Evolutionary conservation across 1,284 basidiomycete species (phyloP).

Genomic region (Pholiota adiposa): DNA sequence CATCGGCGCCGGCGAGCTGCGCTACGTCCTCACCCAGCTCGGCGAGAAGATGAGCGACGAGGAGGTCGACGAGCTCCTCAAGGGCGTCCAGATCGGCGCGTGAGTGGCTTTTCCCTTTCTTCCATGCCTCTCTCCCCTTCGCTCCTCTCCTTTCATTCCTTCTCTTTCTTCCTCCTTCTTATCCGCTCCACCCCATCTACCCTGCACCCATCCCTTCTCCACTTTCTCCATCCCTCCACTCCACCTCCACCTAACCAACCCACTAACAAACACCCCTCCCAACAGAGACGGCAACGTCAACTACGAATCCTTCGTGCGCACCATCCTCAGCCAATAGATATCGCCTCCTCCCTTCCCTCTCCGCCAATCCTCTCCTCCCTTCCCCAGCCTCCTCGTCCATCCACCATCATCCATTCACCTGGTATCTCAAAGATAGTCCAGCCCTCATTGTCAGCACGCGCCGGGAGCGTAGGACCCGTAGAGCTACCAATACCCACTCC

Average conservation of each 20-base stretch:
- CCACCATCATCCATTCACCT: too few relatives aligned
- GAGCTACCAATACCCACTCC: too few relatives aligned
- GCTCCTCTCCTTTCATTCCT: conserved; percentile 1
- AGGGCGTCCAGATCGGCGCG: conserved; percentile 90
- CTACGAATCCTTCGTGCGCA: conserved; percentile 95
- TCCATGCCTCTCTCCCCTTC: neutral
- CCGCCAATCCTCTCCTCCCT: too few relatives aligned
- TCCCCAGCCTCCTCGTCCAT: too few relatives aligned
- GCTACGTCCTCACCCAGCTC: conserved; percentile 94
- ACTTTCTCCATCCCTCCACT: too few relatives aligned
- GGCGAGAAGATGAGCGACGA: conserved; percentile 98
- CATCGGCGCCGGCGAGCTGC: conserved; percentile 91
- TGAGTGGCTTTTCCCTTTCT: conserved; percentile 44
- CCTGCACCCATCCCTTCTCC: neutral
- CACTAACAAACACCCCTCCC: conserved; percentile 26
- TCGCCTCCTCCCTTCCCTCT: too few relatives aligned
- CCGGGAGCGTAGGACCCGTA: too few relatives aligned
- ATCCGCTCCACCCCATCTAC: neutral
- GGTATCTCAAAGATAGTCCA: too few relatives aligned
- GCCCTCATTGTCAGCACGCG: too few relatives aligned
- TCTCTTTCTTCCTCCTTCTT: neutral
- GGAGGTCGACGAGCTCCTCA: conserved; percentile 97
- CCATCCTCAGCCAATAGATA: conserved; percentile 84
- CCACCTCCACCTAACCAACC: neutral
- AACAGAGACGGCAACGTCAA: conserved; percentile 94